These are phyloP conservation scores for Schizonepeta tenuifolia DNA, from an alignment of 257 asterid species.

Conservation along the genomic window DNA sequence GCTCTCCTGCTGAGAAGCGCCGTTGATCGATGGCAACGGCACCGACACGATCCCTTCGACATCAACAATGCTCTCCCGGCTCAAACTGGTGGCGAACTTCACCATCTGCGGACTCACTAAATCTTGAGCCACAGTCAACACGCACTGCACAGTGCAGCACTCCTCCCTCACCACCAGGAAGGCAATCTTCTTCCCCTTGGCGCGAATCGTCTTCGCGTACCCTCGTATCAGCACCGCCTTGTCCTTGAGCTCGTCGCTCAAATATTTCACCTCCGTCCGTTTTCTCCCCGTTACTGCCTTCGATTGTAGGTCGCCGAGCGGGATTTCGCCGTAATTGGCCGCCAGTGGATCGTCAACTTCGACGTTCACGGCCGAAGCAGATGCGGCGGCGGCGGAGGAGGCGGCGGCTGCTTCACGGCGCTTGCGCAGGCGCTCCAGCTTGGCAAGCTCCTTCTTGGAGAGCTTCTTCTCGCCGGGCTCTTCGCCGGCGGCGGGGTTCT, in stretches of 20 bases:
- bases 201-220: constrained; percentile 72
- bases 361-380: constrained; percentile 37
- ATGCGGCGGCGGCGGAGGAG: constrained; percentile 44
- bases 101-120: constrained; percentile 81
- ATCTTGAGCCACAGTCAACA: constrained; percentile 61
- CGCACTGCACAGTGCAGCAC: constrained; percentile 86
- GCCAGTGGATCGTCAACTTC: constrained; percentile 61
- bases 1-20: constrained; percentile 93
- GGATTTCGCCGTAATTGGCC: constrained; percentile 71
- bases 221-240: constrained; percentile 64
- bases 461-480: constrained; percentile 24
- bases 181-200: constrained; percentile 76
- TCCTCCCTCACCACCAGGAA: constrained; percentile 76
- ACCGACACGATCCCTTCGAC: constrained; percentile 74
- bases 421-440: constrained; percentile 67
- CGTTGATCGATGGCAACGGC: constrained; percentile 62
- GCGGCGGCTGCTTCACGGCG: constrained; percentile 62
- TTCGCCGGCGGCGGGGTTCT: too few species aligned
- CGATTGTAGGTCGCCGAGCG: constrained; percentile 66
- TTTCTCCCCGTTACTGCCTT: constrained; percentile 63
- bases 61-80: constrained; percentile 74
- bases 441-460: constrained; percentile 80
- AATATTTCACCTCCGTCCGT: constrained; percentile 67
- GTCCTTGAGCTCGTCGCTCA: constrained; percentile 54
- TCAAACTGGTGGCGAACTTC: constrained; percentile 67